These are phyloP conservation scores for Sherardia arvensis DNA, from an alignment of 257 asterid genomes.

Conservation along the genomic window DNA sequence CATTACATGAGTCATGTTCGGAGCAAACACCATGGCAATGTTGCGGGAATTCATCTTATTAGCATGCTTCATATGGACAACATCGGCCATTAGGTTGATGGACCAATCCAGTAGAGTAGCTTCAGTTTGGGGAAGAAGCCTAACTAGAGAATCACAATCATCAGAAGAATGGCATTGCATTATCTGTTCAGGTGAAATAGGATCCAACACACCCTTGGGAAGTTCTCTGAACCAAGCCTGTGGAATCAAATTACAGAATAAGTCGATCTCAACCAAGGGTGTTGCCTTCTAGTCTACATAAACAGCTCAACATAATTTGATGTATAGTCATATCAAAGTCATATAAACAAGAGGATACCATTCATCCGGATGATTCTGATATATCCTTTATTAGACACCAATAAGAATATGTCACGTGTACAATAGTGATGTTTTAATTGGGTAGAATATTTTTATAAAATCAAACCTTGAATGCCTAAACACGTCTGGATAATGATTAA, in stretches of 20 bases:
- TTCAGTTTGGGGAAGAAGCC: slow-evolving; percentile 81
- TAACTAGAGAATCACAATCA: slow-evolving; percentile 59
- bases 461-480: too few species aligned
- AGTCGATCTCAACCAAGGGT: slow-evolving; percentile 4
- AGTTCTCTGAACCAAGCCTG: slow-evolving; percentile 99
- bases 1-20: slow-evolving; percentile 93
- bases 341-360: neutral
- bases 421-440: too few species aligned
- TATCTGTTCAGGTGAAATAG: slow-evolving; percentile 83
- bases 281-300: neutral
- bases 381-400: too few species aligned
- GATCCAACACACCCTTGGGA: slow-evolving; percentile 84
- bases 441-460: too few species aligned
- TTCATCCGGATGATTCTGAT: too few species aligned
- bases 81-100: slow-evolving; percentile 85
- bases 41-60: slow-evolving; percentile 95
- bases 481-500: too few species aligned
- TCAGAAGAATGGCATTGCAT: slow-evolving; percentile 88
- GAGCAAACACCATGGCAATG: slow-evolving; percentile 97
- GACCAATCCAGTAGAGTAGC: slow-evolving; percentile 92
- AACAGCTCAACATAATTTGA: neutral
- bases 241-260: slow-evolving; percentile 6
- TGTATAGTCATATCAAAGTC: neutral
- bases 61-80: slow-evolving; percentile 66
- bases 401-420: too few species aligned